A percentile compares a stretch with the other conserved stretches of the same genome.
These are phyloP conservation scores for Cerrena zonata DNA, from an alignment of 1,284 basidiomycete genomes.

Conservation along the genomic window DNA sequence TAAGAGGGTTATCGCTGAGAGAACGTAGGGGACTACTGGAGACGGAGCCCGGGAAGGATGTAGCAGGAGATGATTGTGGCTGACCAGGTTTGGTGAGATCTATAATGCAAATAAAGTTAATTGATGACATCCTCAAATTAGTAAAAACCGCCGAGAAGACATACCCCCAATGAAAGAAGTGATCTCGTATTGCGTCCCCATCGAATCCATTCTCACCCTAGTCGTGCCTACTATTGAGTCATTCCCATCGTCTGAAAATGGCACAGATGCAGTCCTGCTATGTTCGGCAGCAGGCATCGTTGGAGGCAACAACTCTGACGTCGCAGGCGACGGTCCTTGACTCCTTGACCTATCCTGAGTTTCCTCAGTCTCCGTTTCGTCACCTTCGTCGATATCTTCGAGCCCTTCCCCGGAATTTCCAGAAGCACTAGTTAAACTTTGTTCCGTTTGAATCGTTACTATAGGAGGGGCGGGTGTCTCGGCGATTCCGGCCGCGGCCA, in stretches of 20 bases:
- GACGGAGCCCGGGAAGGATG: no score
- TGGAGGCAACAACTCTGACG: constrained; percentile 22
- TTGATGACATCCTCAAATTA: constrained; percentile 9
- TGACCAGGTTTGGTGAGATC: constrained; percentile 23
- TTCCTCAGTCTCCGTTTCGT: neutral
- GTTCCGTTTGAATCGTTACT: neutral
- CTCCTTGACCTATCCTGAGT: neutral
- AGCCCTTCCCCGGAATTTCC: neutral
- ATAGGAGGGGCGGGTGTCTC: constrained; percentile 6
- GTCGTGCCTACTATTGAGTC: constrained; percentile 17
- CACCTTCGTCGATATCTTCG: neutral
- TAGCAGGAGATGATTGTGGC: no score
- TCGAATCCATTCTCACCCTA: constrained; percentile 33
- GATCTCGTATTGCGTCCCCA: constrained; percentile 60
- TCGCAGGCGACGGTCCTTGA: constrained; percentile 8
- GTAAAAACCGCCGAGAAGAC: constrained; percentile 19
- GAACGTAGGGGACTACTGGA: no score
- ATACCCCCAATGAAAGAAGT: constrained; percentile 71
- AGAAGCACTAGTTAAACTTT: no score
- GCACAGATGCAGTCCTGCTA: constrained; percentile 24
- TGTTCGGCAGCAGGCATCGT: constrained; percentile 19
- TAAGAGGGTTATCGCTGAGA: no score
- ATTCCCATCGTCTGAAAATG: constrained; percentile 29
- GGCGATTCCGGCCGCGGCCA: constrained; percentile 5
- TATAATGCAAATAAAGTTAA: constrained; percentile 8